Conservation (phyloP, 768 basidiomycete genomes). For the Pholiota conissans region DNA sequence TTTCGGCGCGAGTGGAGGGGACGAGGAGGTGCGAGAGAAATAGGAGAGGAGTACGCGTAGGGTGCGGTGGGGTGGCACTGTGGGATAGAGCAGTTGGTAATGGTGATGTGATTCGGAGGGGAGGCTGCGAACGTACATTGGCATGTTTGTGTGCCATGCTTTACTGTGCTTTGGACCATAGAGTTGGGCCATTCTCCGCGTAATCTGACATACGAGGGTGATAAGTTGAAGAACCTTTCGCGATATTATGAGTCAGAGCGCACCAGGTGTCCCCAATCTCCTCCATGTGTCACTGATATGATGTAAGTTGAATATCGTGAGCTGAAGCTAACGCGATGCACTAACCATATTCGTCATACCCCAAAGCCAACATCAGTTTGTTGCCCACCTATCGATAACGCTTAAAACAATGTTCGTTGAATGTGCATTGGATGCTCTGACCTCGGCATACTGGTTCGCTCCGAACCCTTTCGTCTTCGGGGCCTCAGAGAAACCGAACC, state of each 20-base stretch:
- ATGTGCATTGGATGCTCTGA: constrained; percentile 8
- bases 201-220: constrained; percentile 29
- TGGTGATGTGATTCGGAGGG: neutral
- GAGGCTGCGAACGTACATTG: constrained; percentile 26
- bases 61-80: neutral
- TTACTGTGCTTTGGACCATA: constrained; percentile 40
- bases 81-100: neutral
- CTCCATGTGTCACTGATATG: constrained; percentile 46
- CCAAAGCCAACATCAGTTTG: constrained; percentile 50
- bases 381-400: constrained; percentile 40
- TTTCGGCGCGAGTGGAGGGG: constrained; percentile 24
- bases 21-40: constrained; percentile 29
- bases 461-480: constrained; percentile 53
- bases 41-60: constrained; percentile 18
- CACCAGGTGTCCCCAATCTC: constrained; percentile 49
- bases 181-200: constrained; percentile 21
- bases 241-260: neutral
- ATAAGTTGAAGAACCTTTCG: constrained; percentile 8
- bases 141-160: constrained; percentile 52
- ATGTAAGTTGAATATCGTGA: no score
- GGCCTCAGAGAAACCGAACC: constrained; percentile 62
- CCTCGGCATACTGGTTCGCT: constrained; percentile 47
- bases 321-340: no score
- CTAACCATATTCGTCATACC: constrained; percentile 51
- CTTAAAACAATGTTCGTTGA: neutral